Evolutionary conservation across 805 yeast genomes (phyloP).

Genomic region (Lipomyces mesembrius): DNA sequence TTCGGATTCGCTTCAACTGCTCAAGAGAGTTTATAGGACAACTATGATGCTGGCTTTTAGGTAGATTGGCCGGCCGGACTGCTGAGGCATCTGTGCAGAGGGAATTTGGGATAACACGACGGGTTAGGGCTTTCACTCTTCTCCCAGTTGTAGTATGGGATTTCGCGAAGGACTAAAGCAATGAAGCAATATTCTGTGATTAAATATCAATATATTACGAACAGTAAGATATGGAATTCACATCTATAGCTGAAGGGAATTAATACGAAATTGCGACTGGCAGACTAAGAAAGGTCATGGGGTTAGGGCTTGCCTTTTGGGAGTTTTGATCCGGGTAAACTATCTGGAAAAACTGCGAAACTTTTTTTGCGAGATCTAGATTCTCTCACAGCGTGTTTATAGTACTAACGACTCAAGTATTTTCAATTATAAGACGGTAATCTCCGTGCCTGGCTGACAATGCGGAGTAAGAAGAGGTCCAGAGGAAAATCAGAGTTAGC

Average conservation of each 20-base stretch:
- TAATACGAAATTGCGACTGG: neutral
- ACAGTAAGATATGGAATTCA: too few relatives aligned
- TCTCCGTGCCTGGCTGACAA: neutral
- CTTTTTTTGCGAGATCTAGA: neutral
- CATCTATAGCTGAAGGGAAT: neutral
- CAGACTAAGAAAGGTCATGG: neutral
- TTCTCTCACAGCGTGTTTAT: neutral
- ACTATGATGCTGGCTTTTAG: too few relatives aligned
- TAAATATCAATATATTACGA: too few relatives aligned
- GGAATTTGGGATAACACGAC: too few relatives aligned
- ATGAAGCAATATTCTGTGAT: too few relatives aligned
- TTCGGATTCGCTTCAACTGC: neutral
- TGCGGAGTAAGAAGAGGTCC: neutral
- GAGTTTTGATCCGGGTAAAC: neutral
- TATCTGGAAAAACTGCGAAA: neutral
- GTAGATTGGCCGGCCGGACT: too few relatives aligned
- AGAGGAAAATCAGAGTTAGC: neutral
- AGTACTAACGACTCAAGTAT: neutral
- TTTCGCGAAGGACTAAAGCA: too few relatives aligned
- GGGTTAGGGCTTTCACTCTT: too few relatives aligned
- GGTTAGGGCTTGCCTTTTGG: neutral
- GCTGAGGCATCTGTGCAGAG: too few relatives aligned
- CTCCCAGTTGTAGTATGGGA: too few relatives aligned
- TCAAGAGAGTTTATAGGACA: too few relatives aligned
- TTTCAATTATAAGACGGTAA: neutral